phyloP scores from a whole-genome alignment of 352 stramenopile genomes.

The Phytopythium sindhum region DNA sequence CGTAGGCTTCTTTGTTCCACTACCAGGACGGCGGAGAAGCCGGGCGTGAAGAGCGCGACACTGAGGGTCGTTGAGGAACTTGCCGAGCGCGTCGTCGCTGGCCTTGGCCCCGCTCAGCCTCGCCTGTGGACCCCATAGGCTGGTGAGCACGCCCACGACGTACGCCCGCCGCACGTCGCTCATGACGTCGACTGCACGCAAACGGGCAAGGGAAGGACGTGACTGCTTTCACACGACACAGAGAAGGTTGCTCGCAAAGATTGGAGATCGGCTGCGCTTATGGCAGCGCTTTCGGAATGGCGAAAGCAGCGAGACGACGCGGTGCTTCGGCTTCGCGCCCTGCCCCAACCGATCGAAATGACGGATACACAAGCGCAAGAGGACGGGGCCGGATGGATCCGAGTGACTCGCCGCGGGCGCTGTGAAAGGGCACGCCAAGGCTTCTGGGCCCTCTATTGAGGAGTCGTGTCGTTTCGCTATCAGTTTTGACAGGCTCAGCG shows the following conservation, averaged over 20 bases:
- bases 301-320: not conserved
- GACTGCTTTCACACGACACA: not conserved
- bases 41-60: slow-evolving; percentile 57
- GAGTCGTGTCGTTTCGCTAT: slow-evolving; percentile 12
- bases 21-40: slow-evolving; percentile 12
- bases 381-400: not conserved
- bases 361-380: not conserved
- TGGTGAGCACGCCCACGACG: slow-evolving; percentile 51
- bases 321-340: not conserved
- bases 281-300: not conserved
- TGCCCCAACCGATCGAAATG: not conserved
- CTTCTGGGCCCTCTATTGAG: not conserved
- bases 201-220: not conserved
- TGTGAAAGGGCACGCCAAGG: slow-evolving; percentile 4
- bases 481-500: not conserved
- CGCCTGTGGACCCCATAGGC: slow-evolving; percentile 52
- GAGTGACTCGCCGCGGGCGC: slow-evolving; percentile 7
- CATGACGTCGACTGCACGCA: slow-evolving; percentile 29
- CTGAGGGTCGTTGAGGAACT: slow-evolving; percentile 73
- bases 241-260: not conserved
- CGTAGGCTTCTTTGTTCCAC: not conserved
- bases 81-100: slow-evolving; percentile 44
- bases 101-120: slow-evolving; percentile 33
- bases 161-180: slow-evolving; percentile 55
- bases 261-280: not conserved